phyloP scores from a whole-genome alignment of 2,329 filamentous ascomycete species.

The Talaromyces piceae region DNA sequence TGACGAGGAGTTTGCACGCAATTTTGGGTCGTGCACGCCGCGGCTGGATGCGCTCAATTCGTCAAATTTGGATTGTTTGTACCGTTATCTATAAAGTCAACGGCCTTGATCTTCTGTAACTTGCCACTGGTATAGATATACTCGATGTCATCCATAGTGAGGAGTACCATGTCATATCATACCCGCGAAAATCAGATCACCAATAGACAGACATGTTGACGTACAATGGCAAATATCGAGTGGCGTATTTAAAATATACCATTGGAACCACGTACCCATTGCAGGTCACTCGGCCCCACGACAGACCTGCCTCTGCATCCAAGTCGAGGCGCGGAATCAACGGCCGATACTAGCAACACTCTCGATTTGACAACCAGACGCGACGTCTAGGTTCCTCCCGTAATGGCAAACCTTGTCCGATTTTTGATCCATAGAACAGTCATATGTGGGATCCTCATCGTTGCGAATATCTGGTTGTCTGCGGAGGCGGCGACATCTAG shows the following conservation, averaged over 20 bases:
- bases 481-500: not conserved
- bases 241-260: not conserved
- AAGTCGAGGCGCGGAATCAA: not conserved
- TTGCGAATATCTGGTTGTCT: not conserved
- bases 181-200: not conserved
- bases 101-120: no score
- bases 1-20: conserved; percentile 22
- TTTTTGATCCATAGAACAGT: not conserved
- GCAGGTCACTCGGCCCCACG: not conserved
- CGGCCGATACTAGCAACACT: not conserved
- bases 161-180: not conserved
- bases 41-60: conserved; percentile 24
- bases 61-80: conserved; percentile 25
- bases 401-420: not conserved
- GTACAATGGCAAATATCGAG: not conserved
- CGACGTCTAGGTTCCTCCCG: not conserved
- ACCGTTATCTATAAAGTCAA: conserved; percentile 22
- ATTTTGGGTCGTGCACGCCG: conserved; percentile 21
- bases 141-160: not conserved
- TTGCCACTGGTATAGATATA: not conserved
- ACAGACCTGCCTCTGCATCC: not conserved
- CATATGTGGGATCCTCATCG: not conserved
- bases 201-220: not conserved
- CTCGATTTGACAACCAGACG: not conserved
- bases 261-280: no score